Evolutionary conservation across 257 asterid species (phyloP), one percentile per base, ranked within the genome.

Genomic region (Nemophila menziesii): DNA sequence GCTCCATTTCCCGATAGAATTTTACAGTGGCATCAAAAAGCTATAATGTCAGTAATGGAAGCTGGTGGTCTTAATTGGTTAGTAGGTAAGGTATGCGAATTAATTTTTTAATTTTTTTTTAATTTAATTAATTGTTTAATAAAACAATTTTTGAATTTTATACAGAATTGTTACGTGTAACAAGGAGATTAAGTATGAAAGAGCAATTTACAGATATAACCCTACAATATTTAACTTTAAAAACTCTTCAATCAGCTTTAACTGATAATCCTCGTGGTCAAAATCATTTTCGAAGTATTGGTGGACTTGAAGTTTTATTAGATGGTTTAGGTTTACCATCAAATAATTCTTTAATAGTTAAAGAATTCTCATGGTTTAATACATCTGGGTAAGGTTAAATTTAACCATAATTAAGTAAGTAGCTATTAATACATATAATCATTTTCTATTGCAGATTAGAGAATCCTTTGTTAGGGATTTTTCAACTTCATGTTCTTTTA

Each of bases 1-100:
- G 59, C 70, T 65, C 55, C 63, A 46, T 58, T 61, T 58, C 52
- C 78, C 64, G 93, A 78, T 47, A 54, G 60, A 52, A 51, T 63
- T 61, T 54, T 78, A 41, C 63, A 58, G 21, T 89, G 95, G 98
- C 94, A 75, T 72, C 89, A 84, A 58, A 80, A 69, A 60, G 71
- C 96, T 44, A 76, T 84, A 64, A 70, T 79, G 52, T 84, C 93
- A 16, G 74, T 89, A 40, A 80, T 85, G 95, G 98, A 89, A 68
- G 95, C 98, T 55, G 98, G 98, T 64, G 93, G 94, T 57, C 93
- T 84, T 58, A 81, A 84, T 56, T 89, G 98, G 98, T 84, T 89
- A 76, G 80, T 85, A 84, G 96, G 98, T 89, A 85, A 75, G 92
- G 86, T 82, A 79, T 73, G 93, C 80, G 62, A 49, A 63, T 61